Evolutionary conservation across 2,329 filamentous ascomycete species (phyloP).

Genomic region (Ophiostoma montium): DNA sequence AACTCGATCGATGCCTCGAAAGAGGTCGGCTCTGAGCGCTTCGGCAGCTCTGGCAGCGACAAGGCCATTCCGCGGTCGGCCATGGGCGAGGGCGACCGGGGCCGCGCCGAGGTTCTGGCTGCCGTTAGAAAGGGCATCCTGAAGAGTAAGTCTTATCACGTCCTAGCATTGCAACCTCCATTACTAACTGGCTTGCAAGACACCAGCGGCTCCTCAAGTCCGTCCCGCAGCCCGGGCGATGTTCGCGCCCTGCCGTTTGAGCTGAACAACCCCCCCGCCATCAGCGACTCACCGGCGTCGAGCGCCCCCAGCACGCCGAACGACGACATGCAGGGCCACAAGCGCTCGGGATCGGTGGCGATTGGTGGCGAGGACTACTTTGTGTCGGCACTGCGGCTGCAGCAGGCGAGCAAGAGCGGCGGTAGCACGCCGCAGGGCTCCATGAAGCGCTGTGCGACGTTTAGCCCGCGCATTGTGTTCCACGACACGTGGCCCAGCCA

Average conservation of each 20-base stretch:
- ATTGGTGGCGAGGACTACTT: conserved; percentile 86
- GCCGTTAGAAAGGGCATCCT: conserved; percentile 91
- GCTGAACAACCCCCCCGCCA: conserved; percentile 45
- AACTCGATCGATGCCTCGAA: conserved; percentile 61
- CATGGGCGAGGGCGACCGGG: conserved; percentile 78
- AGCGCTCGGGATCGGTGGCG: conserved; percentile 53
- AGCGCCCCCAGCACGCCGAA: conserved; percentile 79
- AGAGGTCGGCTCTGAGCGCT: conserved; percentile 33
- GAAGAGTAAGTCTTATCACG: conserved; percentile 66
- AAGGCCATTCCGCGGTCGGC: conserved; percentile 60
- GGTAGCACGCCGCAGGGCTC: conserved; percentile 61
- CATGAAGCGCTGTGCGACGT: conserved; percentile 52
- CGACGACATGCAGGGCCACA: conserved; percentile 57
- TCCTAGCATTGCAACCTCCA: too few relatives aligned
- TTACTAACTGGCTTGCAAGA: conserved; percentile 22
- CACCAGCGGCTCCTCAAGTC: conserved; percentile 53
- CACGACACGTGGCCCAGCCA: conserved; percentile 92
- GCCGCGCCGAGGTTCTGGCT: conserved; percentile 80
- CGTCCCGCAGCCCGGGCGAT: conserved; percentile 50
- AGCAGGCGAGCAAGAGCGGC: conserved; percentile 63
- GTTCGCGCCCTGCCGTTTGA: conserved; percentile 36
- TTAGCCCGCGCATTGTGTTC: conserved; percentile 88
- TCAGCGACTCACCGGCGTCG: conserved; percentile 67
- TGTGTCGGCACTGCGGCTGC: conserved; percentile 58
- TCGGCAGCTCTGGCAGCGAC: conserved; percentile 43